Base-by-base conservation (phyloP, 2,329 filamentous ascomycete genomes). In the Aschersonia sp. region DNA sequence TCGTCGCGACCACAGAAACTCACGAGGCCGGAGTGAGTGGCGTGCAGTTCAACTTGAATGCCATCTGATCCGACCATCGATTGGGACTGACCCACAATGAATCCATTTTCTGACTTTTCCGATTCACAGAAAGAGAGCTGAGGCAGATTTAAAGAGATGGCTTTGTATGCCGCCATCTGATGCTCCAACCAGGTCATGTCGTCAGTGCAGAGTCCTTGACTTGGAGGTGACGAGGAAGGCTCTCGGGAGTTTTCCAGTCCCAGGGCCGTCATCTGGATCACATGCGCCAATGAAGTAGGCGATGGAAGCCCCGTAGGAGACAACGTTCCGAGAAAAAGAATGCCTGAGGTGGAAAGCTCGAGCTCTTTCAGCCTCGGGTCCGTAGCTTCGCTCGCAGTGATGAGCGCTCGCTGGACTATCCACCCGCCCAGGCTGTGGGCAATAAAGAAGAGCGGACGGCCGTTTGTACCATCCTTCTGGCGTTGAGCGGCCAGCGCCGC, bases 321-420 rank as follows among this genome's bases (percentile, higher is more conserved):
- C 5, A 56, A 45, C 6, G 57, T 59, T 5, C 57, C 58, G 14
- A 61, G 51, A 45, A 59, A 61, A 31, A 54, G 51, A 1, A 58
- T 55, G n/a, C 57, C 57, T 30, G 56, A 56, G 12, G 57, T 57
- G 29, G 56, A 57, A 37, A 57, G 45, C 47, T 58, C 56, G 8
- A 59, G 46, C 35, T 56, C 54, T 22, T 49, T 53, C 32, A 59
- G 48, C 33, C 49, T 44, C 10, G 51, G 42, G 42, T 52, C 51
- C 22, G 50, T 49, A n/a, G 57, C 54, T 49, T 59, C 57, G 45
- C 52, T 56, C n/a, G 57, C 56, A 32, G 57, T 55, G 47, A 59
- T 55, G 30, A 59, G 53, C 6, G 53, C 53, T n/a, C 55, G 54
- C 51, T 59, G 58, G 49, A 60, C 57, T 37, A 60, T 55, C 56